phyloP scores from a whole-genome alignment of 805 yeast genomes.

The Teunomyces tritomae region DNA sequence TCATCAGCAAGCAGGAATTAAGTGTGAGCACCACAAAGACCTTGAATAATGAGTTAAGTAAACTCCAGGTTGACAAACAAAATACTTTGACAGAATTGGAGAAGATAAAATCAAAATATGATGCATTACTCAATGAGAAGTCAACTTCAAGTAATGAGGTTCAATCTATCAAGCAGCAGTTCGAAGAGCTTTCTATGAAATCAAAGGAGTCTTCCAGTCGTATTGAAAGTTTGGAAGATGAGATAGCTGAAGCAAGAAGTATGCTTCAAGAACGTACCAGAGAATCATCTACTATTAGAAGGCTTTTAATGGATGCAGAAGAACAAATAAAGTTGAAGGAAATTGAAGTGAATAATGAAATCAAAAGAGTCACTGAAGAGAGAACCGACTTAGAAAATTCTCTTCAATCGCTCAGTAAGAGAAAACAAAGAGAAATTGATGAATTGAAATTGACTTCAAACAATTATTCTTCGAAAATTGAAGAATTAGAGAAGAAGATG shows the following conservation, averaged over 20 bases:
- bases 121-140: slow-evolving; percentile 30
- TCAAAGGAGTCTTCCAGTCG: slow-evolving; percentile 60
- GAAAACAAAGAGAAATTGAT: slow-evolving; percentile 64
- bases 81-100: slow-evolving; percentile 38
- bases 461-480: slow-evolving; percentile 39
- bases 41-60: slow-evolving; percentile 36
- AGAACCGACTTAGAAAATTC: slow-evolving; percentile 59
- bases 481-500: slow-evolving; percentile 33
- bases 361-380: slow-evolving; percentile 56
- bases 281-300: slow-evolving; percentile 71
- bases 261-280: slow-evolving; percentile 76
- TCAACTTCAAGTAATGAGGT: slow-evolving; percentile 39
- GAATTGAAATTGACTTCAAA: slow-evolving; percentile 46
- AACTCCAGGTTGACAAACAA: slow-evolving; percentile 44
- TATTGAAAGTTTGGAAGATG: slow-evolving; percentile 73
- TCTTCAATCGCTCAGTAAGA: slow-evolving; percentile 43
- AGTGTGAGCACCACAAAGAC: slow-evolving; percentile 27
- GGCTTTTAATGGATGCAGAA: slow-evolving; percentile 67
- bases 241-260: slow-evolving; percentile 69
- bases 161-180: slow-evolving; percentile 54
- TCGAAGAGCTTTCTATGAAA: slow-evolving; percentile 68
- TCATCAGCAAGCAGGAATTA: slow-evolving; percentile 43
- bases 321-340: slow-evolving; percentile 49
- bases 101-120: slow-evolving; percentile 36
- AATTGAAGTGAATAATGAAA: slow-evolving; percentile 54